Evolutionary conservation across 169 alveolate species (phyloP).

Genomic region (Toxoplasma gondii): DNA sequence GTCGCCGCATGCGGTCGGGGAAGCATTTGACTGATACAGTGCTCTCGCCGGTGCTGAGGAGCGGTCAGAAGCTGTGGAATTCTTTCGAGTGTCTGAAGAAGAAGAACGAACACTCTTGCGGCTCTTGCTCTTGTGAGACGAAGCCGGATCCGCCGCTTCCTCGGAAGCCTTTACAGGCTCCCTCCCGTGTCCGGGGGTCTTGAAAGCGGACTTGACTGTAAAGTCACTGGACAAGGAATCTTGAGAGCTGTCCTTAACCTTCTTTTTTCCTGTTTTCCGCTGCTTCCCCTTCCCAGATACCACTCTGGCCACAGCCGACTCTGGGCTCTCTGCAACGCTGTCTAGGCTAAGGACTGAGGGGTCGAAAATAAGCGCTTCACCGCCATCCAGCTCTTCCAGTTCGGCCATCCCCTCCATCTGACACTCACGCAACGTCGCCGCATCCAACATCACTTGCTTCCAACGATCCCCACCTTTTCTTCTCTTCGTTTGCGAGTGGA

Average conservation of each 20-base stretch:
- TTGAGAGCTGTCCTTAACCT: background rate
- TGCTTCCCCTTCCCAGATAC: background rate
- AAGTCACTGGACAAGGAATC: background rate
- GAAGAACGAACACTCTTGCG: background rate
- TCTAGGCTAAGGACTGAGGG: background rate
- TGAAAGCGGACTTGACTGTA: background rate
- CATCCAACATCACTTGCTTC: background rate
- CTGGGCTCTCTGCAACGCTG: background rate
- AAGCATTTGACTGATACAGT: background rate
- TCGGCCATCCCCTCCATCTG: slow-evolving; percentile 49
- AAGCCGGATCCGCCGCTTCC: background rate
- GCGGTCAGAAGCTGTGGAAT: background rate
- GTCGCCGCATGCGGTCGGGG: background rate
- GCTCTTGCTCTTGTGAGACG: background rate
- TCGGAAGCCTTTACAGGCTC: background rate
- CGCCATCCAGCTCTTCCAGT: slow-evolving; percentile 42
- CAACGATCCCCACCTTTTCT: background rate
- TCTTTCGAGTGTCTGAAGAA: background rate
- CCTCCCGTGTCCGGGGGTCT: background rate
- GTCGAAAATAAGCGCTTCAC: background rate
- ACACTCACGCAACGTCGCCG: background rate
- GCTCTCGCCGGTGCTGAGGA: background rate
- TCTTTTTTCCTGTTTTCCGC: background rate
- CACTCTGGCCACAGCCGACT: background rate
- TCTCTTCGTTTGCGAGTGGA: background rate